Evolutionary conservation across 1,139 yeast species (phyloP).

Genomic region (Taphrina pruni): DNA sequence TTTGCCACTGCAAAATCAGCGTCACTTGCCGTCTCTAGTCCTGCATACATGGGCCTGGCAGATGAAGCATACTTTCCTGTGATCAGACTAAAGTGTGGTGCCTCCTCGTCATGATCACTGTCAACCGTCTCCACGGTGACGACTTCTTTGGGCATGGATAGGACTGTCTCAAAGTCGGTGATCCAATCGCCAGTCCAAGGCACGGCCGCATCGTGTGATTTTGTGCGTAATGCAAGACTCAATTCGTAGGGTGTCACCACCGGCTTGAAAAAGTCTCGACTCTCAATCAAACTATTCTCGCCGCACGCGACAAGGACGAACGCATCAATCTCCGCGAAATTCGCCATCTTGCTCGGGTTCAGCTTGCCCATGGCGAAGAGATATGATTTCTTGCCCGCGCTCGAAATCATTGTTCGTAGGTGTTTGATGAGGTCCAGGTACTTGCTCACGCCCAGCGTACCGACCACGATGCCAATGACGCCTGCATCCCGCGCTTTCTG

Average conservation of each 20-base stretch:
- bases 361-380: slow-evolving; percentile 97
- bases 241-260: slow-evolving; percentile 93
- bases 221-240: slow-evolving; percentile 70
- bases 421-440: slow-evolving; percentile 43
- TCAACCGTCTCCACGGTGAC: slow-evolving; percentile 49
- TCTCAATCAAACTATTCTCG: slow-evolving; percentile 78
- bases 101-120: slow-evolving; percentile 53
- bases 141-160: slow-evolving; percentile 51
- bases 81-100: slow-evolving; percentile 84
- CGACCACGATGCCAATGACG: slow-evolving; percentile 87
- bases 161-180: slow-evolving; percentile 68
- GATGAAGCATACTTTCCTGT: slow-evolving; percentile 78
- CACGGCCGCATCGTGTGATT: slow-evolving; percentile 57
- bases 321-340: slow-evolving; percentile 85
- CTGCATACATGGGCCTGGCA: slow-evolving; percentile 33
- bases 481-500: slow-evolving; percentile 89
- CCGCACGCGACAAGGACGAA: slow-evolving; percentile 97
- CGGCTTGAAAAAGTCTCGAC: slow-evolving; percentile 78
- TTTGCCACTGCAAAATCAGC: slow-evolving; percentile 15
- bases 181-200: slow-evolving; percentile 93
- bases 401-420: slow-evolving; percentile 61
- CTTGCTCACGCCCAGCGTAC: slow-evolving; percentile 69
- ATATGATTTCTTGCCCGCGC: slow-evolving; percentile 88
- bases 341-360: slow-evolving; percentile 95
- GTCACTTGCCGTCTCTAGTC: slow-evolving; percentile 15